Base-by-base conservation (phyloP, 371 early-diverging fungal genomes). In the Apophysomyces trapeziformis region DNA sequence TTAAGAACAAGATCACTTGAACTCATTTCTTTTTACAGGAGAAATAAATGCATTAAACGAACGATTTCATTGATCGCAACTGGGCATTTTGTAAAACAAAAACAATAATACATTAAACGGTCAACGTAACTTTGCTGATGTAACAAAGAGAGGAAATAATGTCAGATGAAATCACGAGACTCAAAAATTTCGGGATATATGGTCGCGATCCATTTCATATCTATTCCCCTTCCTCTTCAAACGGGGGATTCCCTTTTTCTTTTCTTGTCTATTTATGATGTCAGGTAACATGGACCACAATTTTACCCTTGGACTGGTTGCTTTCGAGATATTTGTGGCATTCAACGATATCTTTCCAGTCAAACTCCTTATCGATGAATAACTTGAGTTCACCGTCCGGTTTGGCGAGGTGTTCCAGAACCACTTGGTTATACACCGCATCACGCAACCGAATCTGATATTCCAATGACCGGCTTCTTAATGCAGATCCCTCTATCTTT, bases 251-350 rank as follows among this genome's bases (percentile, higher is more conserved):
- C 32, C 32, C 32, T 26, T 26, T 11, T 41, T 41, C 11, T 41
- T 41, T 41, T 13, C 54, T 54, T 32, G 54, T 32, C 32, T n/a
- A 26, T 26, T 26, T 2, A 26, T 26, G 32, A 2, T 26, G 32
- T 70, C 46, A 54, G 11, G 68, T 65, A 36, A 82, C 76, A 44
- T 65, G 64, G 39, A 86, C 75, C 2, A 86, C 82, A 59, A 87
- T 75, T 70, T 89, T 88, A 56, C 92, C 92, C 61, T 77, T 86
- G 35, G 83, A 86, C 38, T 73, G 45, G 67, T 89, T 88, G 54
- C 73, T 72, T 77, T 92, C 91, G 76, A 94, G 80, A 54, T 84
- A 83, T 58, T 63, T 60, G 68, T 92, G 93, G 12, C 90, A 90
- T 13, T 86, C 84, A 5, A 47, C 61, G 59, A 94, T 89, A 58